These are phyloP conservation scores for Candida sojae DNA, from an alignment of 1,139 yeast genomes.

Conservation along the genomic window DNA sequence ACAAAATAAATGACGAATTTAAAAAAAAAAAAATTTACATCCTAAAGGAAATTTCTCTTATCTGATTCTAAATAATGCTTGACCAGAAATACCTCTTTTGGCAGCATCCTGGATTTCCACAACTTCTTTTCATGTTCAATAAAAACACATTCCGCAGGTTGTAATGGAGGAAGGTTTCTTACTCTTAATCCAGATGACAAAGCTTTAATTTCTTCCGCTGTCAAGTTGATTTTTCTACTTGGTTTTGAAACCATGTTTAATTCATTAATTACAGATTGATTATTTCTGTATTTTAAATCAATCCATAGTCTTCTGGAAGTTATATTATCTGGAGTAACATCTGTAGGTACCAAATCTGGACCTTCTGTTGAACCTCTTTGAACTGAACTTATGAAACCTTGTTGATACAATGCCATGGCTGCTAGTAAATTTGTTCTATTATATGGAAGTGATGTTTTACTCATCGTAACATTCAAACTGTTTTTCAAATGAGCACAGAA, in stretches of 20 bases:
- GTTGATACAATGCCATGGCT: constrained; percentile 81
- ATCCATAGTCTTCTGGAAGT: constrained; percentile 89
- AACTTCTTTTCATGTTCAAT: constrained; percentile 45
- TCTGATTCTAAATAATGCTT: constrained; percentile 78
- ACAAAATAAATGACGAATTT: background rate
- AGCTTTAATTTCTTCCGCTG: constrained; percentile 63
- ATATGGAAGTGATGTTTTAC: constrained; percentile 83
- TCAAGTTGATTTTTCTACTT: constrained; percentile 69
- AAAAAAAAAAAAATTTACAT: background rate
- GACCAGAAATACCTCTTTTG: constrained; percentile 68
- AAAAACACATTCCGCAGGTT: constrained; percentile 88
- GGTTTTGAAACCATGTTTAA: constrained; percentile 84
- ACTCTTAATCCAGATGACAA: constrained; percentile 78
- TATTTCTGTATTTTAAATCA: constrained; percentile 83
- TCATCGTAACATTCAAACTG: constrained; percentile 72
- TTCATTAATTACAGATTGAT: constrained; percentile 71
- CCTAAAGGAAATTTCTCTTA: constrained; percentile 19
- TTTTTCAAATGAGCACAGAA: constrained; percentile 89
- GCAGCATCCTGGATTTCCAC: constrained; percentile 86
- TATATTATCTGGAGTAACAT: constrained; percentile 86
- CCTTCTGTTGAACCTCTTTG: constrained; percentile 90
- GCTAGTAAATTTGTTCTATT: constrained; percentile 80
- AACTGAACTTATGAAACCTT: constrained; percentile 84
- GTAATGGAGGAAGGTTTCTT: constrained; percentile 75
- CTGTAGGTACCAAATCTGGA: constrained; percentile 75